These are phyloP conservation scores for Rosa lucieae DNA, from an alignment of 306 rosid species.

Conservation along the genomic window DNA sequence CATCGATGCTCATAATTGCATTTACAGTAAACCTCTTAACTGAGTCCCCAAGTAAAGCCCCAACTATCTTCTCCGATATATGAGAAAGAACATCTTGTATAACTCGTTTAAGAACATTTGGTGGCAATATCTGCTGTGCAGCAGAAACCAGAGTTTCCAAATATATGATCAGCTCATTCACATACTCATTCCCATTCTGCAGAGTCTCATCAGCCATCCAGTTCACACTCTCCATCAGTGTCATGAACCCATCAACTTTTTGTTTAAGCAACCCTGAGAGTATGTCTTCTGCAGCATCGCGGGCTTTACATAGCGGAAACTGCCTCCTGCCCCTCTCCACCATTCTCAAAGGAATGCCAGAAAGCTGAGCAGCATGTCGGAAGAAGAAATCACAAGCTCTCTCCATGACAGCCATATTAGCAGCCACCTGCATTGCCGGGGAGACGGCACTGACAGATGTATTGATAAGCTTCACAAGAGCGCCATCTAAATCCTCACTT, in stretches of 20 bases:
- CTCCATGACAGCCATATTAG: constrained; percentile 91
- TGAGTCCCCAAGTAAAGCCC: constrained; percentile 66
- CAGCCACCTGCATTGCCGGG: constrained; percentile 98
- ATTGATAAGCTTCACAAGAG: constrained; percentile 76
- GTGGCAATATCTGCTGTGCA: constrained; percentile 92
- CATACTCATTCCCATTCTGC: constrained; percentile 81
- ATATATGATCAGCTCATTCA: constrained; percentile 86
- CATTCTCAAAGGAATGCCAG: constrained; percentile 89
- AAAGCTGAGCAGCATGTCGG: constrained; percentile 97
- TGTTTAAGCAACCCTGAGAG: constrained; percentile 37
- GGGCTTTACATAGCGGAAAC: constrained; percentile 81
- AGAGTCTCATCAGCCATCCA: constrained; percentile 87
- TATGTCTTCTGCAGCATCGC: constrained; percentile 75
- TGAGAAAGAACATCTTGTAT: constrained; percentile 80
- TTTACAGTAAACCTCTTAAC: constrained; percentile 75
- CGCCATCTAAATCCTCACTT: constrained; percentile 78
- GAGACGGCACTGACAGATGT: constrained; percentile 72
- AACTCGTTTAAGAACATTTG: constrained; percentile 86
- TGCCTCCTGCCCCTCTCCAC: constrained; percentile 93
- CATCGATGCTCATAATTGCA: constrained; percentile 79
- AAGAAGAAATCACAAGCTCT: constrained; percentile 97
- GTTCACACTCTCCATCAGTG: constrained; percentile 75
- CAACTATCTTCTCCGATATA: constrained; percentile 81
- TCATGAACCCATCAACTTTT: constrained; percentile 74
- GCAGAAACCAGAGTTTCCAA: constrained; percentile 94